phyloP scores from a whole-genome alignment of 2,329 filamentous ascomycete species.

The Colletotrichum tabaci region DNA sequence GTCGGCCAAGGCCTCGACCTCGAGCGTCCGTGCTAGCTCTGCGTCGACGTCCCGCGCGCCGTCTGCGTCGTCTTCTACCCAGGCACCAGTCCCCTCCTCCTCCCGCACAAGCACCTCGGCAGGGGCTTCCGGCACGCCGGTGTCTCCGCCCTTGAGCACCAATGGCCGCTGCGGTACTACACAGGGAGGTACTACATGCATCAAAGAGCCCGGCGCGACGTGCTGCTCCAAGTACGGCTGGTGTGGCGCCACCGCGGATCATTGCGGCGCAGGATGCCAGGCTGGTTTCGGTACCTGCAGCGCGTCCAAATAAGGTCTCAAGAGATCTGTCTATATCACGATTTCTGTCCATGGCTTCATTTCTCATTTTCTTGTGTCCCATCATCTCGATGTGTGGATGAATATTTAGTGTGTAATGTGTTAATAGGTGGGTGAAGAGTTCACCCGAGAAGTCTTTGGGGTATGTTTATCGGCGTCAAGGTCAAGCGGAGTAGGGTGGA shows the following conservation, averaged over 20 bases:
- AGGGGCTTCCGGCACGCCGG: constrained; percentile 13
- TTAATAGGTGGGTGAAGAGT: not conserved
- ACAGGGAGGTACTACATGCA: constrained; percentile 45
- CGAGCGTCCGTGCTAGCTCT: not conserved
- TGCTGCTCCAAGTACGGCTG: constrained; percentile 46
- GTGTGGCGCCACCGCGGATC: constrained; percentile 43
- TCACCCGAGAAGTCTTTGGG: not conserved
- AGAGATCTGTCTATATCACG: not conserved
- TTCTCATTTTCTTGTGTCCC: not conserved
- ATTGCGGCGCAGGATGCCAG: constrained; percentile 43
- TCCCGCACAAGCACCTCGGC: constrained; percentile 15
- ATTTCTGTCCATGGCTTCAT: not conserved
- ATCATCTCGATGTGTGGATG: not conserved
- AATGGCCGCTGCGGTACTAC: constrained; percentile 48
- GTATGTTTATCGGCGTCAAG: not conserved
- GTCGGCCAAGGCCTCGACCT: not conserved
- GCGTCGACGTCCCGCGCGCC: not conserved
- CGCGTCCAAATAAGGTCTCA: constrained; percentile 5
- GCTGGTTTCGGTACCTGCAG: constrained; percentile 38
- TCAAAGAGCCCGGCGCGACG: constrained; percentile 31
- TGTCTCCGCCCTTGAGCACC: constrained; percentile 33
- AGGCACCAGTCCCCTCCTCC: not conserved
- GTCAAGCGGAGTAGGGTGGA: not conserved
- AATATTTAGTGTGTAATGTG: constrained; percentile 31
- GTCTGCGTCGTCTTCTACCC: constrained; percentile 17